Conservation (phyloP, 192 early-diverging fungal genomes). For the Kickxella alabastrina region DNA sequence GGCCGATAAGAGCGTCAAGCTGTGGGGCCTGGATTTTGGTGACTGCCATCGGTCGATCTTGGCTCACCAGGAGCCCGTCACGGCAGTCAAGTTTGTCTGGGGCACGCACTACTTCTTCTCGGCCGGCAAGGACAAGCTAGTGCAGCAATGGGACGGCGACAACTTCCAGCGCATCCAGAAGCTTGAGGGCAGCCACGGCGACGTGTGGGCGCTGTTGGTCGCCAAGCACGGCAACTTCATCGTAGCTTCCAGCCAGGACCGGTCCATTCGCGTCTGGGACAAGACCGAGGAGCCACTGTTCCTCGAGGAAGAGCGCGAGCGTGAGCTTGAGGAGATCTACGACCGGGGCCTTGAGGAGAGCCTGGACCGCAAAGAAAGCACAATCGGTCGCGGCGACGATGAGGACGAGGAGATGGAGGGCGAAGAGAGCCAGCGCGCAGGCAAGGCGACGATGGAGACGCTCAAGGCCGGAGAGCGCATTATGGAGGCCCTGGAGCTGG, state of each 20-base stretch:
- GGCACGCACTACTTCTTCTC: constrained; percentile 96
- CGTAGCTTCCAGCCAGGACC: constrained; percentile 87
- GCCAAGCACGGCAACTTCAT: constrained; percentile 86
- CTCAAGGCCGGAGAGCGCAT: constrained; percentile 93
- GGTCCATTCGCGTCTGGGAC: constrained; percentile 93
- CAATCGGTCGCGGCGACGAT: constrained; percentile 27
- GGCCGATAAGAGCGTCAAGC: constrained; percentile 95
- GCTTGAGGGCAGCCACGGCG: constrained; percentile 87
- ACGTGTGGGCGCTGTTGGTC: constrained; percentile 91
- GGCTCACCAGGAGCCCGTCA: constrained; percentile 92
- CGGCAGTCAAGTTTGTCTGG: constrained; percentile 82
- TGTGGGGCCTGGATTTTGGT: constrained; percentile 99
- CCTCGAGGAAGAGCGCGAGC: constrained; percentile 93
- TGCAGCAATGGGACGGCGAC: constrained; percentile 97
- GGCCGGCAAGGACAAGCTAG: constrained; percentile 79
- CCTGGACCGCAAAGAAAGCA: constrained; percentile 44
- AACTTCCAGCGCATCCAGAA: constrained; percentile 96
- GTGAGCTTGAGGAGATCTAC: constrained; percentile 86
- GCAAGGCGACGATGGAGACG: constrained; percentile 88
- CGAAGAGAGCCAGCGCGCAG: constrained; percentile 68
- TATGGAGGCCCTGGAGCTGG: constrained; percentile 88
- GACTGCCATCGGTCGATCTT: constrained; percentile 94
- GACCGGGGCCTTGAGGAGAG: constrained; percentile 71
- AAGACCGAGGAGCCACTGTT: constrained; percentile 94
- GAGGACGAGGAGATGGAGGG: constrained; percentile 51